phyloP scores from a whole-genome alignment of 2,329 filamentous ascomycete genomes.

The Verticillium dahliae region DNA sequence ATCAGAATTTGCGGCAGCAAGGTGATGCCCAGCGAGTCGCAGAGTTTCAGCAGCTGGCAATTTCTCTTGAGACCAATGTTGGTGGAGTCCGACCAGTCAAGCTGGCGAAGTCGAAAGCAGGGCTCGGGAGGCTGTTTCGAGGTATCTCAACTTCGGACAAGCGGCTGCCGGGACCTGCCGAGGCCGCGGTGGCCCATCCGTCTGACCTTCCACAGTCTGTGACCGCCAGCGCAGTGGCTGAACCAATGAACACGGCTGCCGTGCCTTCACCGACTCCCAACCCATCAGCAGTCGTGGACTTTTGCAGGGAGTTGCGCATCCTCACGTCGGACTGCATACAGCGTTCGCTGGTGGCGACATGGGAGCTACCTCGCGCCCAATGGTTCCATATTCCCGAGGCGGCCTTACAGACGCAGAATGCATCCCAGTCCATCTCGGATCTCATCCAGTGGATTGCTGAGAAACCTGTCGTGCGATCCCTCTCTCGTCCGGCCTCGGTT shows the following conservation, averaged over 20 bases:
- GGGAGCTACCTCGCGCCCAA: background rate
- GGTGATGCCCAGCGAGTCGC: background rate
- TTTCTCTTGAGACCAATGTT: background rate
- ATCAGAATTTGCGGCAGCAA: slow-evolving; percentile 7
- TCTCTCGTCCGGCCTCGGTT: background rate
- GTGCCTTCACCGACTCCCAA: background rate
- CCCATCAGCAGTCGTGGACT: background rate
- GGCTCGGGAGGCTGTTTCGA: background rate
- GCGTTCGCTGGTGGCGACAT: background rate
- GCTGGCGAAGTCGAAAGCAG: background rate
- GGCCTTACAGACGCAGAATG: background rate
- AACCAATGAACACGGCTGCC: background rate
- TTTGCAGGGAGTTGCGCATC: background rate
- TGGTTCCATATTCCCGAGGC: slow-evolving; percentile 1
- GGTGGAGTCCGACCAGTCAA: background rate
- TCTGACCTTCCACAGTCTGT: background rate
- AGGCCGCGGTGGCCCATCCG: background rate
- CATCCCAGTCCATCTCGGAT: background rate
- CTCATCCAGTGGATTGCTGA: slow-evolving; percentile 5
- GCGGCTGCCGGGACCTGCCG: background rate
- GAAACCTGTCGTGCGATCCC: slow-evolving; percentile 1
- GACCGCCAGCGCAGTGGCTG: background rate
- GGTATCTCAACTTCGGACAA: background rate
- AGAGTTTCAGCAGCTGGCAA: background rate
- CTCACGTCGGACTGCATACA: background rate